Conservation (phyloP, 2,329 filamentous ascomycete genomes). For the Fusarium aywerte region DNA sequence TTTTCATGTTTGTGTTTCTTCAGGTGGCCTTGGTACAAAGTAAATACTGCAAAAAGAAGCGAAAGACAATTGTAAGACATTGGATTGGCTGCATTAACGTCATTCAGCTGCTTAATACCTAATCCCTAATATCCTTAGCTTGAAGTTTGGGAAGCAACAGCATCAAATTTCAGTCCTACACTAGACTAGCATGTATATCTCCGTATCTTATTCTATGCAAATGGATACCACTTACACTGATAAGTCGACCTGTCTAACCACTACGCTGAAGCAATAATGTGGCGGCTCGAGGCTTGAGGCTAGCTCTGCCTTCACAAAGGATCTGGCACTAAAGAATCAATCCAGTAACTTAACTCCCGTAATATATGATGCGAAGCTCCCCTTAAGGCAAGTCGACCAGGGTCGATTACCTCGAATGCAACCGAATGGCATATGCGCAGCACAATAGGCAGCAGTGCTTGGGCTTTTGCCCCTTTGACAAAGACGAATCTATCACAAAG, state of each 20-base stretch:
- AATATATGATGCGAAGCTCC: too few relatives aligned
- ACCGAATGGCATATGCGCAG: too few relatives aligned
- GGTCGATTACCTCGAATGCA: too few relatives aligned
- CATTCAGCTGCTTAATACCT: neutral
- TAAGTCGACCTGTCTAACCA: neutral
- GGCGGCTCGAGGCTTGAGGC: neutral
- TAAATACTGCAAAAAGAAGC: neutral
- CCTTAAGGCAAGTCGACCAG: too few relatives aligned
- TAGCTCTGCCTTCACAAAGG: neutral
- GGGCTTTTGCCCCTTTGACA: too few relatives aligned
- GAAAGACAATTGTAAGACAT: conserved; percentile 7
- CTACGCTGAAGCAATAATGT: neutral
- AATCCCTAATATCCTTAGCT: neutral
- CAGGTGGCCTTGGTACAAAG: too few relatives aligned
- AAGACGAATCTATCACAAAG: too few relatives aligned
- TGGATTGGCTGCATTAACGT: neutral
- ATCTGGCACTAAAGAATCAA: neutral
- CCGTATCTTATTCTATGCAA: neutral
- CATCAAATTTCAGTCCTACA: neutral
- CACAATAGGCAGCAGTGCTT: too few relatives aligned
- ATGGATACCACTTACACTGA: neutral
- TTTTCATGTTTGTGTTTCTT: neutral
- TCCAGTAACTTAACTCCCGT: too few relatives aligned
- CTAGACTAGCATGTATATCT: neutral
- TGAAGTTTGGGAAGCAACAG: neutral